Evolutionary conservation across 495 filamentous ascomycete species (phyloP), one percentile per base, ranked within the genome.

Genomic region (Podospora pseudocomata): DNA sequence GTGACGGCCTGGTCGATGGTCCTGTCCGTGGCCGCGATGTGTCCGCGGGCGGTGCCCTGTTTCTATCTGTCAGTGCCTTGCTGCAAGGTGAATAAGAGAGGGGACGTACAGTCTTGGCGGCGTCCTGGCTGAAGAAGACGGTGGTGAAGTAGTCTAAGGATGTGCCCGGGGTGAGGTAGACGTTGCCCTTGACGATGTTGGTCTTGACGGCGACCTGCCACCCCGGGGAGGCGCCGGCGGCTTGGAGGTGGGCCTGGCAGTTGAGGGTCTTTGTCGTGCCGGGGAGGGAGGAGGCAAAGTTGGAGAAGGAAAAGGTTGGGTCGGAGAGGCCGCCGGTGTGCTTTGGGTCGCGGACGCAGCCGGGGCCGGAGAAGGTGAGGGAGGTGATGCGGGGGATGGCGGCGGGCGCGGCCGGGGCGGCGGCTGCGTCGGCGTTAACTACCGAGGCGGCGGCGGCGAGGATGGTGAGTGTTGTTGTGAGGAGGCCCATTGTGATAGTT

Each of bases 171-270:
- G 70, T 67, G 6, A 82, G 75, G 2, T 72, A 69, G 7, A 78
- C 63, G 60, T 75, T 78, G n/a, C 80, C 79, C 20, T 66, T 68
- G 60, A 81, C 74, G 53, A 26, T 63, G 56, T 77, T 79, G 66
- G 74, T 70, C 57, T 68, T 70, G 65, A 82, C 66, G 28, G 77
- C 75, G 28, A 80, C 72, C 76, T 82, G 80, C 80, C 80, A 82
- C n/a, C 80, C 80, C 2, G 78, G 65, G 32, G 71, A 70, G 19
- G 72, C 67, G 27, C 79, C 79, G 18, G 71, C 55, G 26, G 76
- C 71, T 60, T 76, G 70, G 53, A 82, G 65, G 66, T 81, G 80
- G 1, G 73, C 72, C 70, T 82, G 75, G 78, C 80, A 82, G 76
- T 78, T 79, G 28, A 76, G 69, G 4, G 74, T 79, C 60, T 68